Evolutionary conservation across 1,284 basidiomycete genomes (phyloP).

Genomic region (Leccinum pseudoinsigne): DNA sequence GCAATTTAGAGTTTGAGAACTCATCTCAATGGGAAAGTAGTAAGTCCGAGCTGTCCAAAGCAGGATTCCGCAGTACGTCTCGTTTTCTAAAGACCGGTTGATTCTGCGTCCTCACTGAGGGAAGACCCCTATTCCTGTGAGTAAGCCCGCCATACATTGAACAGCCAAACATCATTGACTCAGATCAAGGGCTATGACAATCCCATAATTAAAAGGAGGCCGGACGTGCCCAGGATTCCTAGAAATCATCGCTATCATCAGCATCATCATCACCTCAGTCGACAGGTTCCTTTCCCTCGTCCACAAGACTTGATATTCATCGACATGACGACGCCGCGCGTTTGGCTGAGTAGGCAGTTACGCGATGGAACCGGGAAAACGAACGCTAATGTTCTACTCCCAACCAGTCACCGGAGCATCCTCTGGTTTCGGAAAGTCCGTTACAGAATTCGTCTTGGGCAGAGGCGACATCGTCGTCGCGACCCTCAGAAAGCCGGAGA

Average conservation of each 20-base stretch:
- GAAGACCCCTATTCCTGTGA: too few relatives aligned
- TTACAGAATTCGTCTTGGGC: constrained; percentile 5
- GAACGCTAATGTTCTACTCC: background rate
- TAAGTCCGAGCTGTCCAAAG: too few relatives aligned
- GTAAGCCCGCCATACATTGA: too few relatives aligned
- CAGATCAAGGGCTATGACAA: too few relatives aligned
- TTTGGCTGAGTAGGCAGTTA: constrained; percentile 4
- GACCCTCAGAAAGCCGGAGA: constrained; percentile 7
- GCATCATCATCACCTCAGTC: background rate
- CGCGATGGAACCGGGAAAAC: background rate
- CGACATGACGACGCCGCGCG: background rate
- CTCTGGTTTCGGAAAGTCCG: constrained; percentile 8
- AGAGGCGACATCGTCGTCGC: constrained; percentile 9
- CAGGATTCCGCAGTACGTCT: too few relatives aligned
- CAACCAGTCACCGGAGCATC: constrained; percentile 7
- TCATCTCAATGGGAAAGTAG: too few relatives aligned
- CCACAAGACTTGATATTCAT: background rate
- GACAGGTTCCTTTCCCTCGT: too few relatives aligned
- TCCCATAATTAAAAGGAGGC: background rate
- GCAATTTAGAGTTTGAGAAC: too few relatives aligned
- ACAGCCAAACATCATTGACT: too few relatives aligned
- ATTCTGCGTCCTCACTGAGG: too few relatives aligned
- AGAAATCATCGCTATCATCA: background rate
- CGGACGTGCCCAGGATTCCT: background rate
- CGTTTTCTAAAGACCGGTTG: too few relatives aligned